Base-by-base conservation (phyloP, 495 filamentous ascomycete genomes). In the Hypoxylon fragiforme region DNA sequence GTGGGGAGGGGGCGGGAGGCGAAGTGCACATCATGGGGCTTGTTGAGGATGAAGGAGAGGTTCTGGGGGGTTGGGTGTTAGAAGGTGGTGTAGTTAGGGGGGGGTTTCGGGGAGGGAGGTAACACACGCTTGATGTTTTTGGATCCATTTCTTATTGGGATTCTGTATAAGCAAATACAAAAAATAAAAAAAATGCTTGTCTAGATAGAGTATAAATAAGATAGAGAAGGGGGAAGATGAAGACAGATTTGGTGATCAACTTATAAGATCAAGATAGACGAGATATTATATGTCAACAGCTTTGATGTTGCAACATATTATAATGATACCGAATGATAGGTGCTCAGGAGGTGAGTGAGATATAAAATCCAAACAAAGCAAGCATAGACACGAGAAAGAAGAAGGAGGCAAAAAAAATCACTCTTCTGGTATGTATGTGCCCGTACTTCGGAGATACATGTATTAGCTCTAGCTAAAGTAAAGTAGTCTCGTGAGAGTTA, bases 21-120 rank as follows among this genome's bases (percentile, higher is more conserved):
- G 70, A 86, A 92, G 39, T 72, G 71, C 56, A 95, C 86, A 51
- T 84, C 77, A 70, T 83, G 79, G 56, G 84, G 74, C 48, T 86
- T 85, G 70, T 90, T 82, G 52, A 96, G 83, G 63, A 95, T 73
- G 73, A 95, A 95, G 43, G 91, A 95, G 50, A 87, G 85, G 75
- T 96, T 96, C 89, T 96, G 46, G 15, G 24, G 22, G n/a, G n/a
- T n/a, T n/a, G n/a, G n/a, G n/a, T n/a, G n/a, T n/a, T n/a, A n/a
- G n/a, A n/a, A n/a, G n/a, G n/a, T n/a, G n/a, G 14, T 34, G 1
- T 15, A 36, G 31, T 54, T 54, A 47, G 45, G 58, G 40, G 24
- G 38, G 5, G 19, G 28, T 31, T 36, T 22, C 14, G 7, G n/a
- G 24, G 26, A 24, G 43, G 20, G 47, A 37, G 18, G 44, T 19